These are phyloP conservation scores for Erysimum pusillum DNA, from an alignment of 441 rosid species.

Conservation along the genomic window DNA sequence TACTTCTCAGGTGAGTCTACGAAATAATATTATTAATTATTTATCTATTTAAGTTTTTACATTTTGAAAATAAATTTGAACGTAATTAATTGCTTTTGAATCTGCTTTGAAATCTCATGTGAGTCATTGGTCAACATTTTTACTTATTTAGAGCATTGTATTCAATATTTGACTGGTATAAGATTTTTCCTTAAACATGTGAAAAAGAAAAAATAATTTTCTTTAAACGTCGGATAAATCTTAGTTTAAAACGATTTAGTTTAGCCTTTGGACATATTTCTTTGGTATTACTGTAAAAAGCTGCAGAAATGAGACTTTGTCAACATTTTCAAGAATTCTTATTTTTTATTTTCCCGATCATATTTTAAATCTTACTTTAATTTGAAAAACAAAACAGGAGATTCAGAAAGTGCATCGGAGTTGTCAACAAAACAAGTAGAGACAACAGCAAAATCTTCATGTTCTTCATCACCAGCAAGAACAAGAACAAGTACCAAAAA, in stretches of 20 bases:
- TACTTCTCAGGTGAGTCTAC: slow-evolving; percentile 58
- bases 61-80: too few relatives aligned
- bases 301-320: slow-evolving; percentile 32
- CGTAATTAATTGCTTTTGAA: background rate
- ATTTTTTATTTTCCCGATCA: slow-evolving; percentile 9
- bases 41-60: background rate
- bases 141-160: background rate
- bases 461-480: slow-evolving; percentile 43
- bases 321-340: slow-evolving; percentile 28
- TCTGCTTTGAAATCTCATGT: slow-evolving; percentile 1
- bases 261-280: slow-evolving; percentile 17
- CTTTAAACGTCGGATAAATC: background rate
- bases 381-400: slow-evolving; percentile 47
- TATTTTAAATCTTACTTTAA: slow-evolving; percentile 35
- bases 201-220: background rate
- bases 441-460: slow-evolving; percentile 40
- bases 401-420: slow-evolving; percentile 49
- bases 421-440: slow-evolving; percentile 43
- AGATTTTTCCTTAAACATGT: background rate
- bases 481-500: slow-evolving; percentile 43
- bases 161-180: slow-evolving; percentile 8
- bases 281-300: slow-evolving; percentile 39
- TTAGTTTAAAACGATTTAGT: background rate
- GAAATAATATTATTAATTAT: background rate
- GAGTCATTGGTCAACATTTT: slow-evolving; percentile 23